Conservation (phyloP, 768 basidiomycete genomes). For the Leccinellum albellum region DNA sequence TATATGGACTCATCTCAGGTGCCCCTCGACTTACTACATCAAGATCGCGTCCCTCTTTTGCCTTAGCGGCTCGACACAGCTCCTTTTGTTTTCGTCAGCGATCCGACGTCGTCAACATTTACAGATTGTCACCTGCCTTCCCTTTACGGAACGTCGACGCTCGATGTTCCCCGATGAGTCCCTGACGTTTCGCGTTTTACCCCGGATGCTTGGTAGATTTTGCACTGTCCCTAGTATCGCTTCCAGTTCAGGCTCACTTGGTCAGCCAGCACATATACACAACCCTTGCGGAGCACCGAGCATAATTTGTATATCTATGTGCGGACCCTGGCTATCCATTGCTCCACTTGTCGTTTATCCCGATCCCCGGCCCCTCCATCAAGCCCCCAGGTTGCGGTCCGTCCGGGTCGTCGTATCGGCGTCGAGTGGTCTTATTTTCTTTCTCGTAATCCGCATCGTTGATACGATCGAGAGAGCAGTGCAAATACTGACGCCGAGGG, state of each 20-base stretch:
- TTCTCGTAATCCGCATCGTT: not conserved
- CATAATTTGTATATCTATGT: not conserved
- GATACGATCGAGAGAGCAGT: not conserved
- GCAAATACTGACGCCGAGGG: not conserved
- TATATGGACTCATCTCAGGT: not conserved
- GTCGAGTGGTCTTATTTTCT: not conserved
- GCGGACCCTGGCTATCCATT: not conserved
- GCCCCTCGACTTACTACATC: not conserved
- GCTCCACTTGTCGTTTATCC: not conserved
- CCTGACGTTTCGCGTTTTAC: conserved; percentile 3
- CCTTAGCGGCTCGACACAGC: no score
- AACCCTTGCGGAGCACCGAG: not conserved
- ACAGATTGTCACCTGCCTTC: not conserved
- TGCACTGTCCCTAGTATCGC: not conserved
- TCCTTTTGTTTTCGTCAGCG: not conserved
- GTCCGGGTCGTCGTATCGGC: no score
- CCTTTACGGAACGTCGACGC: conserved; percentile 3
- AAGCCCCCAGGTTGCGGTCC: not conserved
- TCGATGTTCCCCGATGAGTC: not conserved
- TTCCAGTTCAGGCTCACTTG: not conserved
- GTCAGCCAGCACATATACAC: not conserved
- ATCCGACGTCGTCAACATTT: not conserved
- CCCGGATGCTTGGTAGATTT: not conserved
- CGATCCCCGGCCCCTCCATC: not conserved
- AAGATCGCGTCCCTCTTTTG: not conserved